Evolutionary conservation across 768 basidiomycete species (phyloP), one percentile per base, ranked within the genome.

Genomic region (Trametes punicea): DNA sequence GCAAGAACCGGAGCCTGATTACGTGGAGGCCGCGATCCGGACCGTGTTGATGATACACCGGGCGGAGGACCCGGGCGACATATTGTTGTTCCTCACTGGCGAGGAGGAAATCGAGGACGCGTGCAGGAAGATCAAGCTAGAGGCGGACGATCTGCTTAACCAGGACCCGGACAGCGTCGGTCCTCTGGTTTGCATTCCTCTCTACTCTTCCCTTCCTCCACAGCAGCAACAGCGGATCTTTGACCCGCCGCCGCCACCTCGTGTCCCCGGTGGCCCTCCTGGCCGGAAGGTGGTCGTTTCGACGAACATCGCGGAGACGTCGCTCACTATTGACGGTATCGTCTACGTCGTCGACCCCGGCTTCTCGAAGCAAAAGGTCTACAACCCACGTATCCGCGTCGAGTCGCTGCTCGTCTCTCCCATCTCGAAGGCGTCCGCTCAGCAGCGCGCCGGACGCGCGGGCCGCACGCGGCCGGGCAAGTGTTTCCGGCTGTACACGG

Each of bases 71-170:
- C 87, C 85, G 0, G 96, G 96, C 2, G 96, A 99, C 65, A 79
- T 98, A 31, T 75, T 99, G 2, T 73, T 99, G 6, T 99, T 99
- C 84, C 76, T 99, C 62, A 98, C 97, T 0, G 96, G 96, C 68
- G 96, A 98, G 69, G 95, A 98, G 66, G 96, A 99, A 73, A 98
- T 99, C 61, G 95, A 98, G 66, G 94, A 97, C 62, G 87, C 92
- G 0, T 99, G 96, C 70, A 77, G 90, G 39, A 97, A 94, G 70
- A 95, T 99, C 66, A 91, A 90, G 66, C 69, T 87, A 2, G 94
- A 98, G 65, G 93, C 89, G 0, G 94, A 98, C 60, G 87, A 93
- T 62, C 76, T 98, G 4, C 54, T 81, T 33, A 84, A 85, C 63
- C 78, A 84, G 47, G 85, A 90, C 60, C 79, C 86, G 1, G 80